These are phyloP conservation scores for Chytriomyces sp. DNA, from an alignment of 192 early-diverging fungal species.

Conservation along the genomic window DNA sequence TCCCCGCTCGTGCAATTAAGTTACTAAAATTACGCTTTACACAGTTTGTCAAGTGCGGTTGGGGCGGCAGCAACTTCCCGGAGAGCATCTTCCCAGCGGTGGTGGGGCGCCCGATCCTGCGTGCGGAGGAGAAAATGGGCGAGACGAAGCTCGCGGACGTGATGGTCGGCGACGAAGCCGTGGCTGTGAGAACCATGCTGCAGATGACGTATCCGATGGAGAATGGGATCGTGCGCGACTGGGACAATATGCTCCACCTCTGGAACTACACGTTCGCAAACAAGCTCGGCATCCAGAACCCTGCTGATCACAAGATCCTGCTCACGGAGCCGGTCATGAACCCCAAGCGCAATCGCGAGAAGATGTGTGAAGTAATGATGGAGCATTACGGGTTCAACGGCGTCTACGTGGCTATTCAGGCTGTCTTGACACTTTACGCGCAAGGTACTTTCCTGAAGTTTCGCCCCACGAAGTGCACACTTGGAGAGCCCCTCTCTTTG, in stretches of 20 bases:
- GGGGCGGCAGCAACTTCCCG: conserved; percentile 94
- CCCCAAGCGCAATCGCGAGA: conserved; percentile 86
- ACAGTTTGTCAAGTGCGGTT: conserved; percentile 97
- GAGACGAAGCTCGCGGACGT: conserved; percentile 88
- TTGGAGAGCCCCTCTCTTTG: too few relatives aligned
- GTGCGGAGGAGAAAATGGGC: conserved; percentile 86
- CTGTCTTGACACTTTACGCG: conserved; percentile 96
- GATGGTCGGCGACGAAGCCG: conserved; percentile 98
- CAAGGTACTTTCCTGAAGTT: conserved; percentile 65
- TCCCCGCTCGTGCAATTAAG: not conserved
- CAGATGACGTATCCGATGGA: conserved; percentile 99
- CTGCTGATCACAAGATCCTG: conserved; percentile 86
- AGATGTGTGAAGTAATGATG: conserved; percentile 96
- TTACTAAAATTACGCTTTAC: not conserved
- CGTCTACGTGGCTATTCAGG: conserved; percentile 94
- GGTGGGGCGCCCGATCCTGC: conserved; percentile 96
- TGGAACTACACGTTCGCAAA: conserved; percentile 99
- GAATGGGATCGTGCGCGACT: conserved; percentile 96
- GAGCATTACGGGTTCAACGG: conserved; percentile 94
- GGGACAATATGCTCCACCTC: conserved; percentile 92
- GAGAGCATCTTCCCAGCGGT: conserved; percentile 94
- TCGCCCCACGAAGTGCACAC: not conserved
- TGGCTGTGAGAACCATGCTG: conserved; percentile 79
- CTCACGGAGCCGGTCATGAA: conserved; percentile 97
- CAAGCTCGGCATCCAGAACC: conserved; percentile 83